Evolutionary conservation across 2,329 filamentous ascomycete species (phyloP).

Genomic region (Tolypocladium sp.): DNA sequence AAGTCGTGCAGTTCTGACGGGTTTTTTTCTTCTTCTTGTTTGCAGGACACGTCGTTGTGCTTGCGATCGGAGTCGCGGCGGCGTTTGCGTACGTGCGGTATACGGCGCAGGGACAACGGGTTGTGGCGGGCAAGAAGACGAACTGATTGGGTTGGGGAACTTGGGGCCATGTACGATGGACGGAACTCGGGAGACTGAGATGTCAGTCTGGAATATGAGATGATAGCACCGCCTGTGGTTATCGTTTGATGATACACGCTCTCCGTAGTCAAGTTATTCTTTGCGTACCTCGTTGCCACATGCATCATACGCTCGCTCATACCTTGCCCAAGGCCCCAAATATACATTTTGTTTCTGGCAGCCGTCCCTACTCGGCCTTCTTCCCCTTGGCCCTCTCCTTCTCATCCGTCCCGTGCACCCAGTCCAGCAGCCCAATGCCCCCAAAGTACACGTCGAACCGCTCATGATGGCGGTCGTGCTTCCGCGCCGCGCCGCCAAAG

Average conservation of each 20-base stretch:
- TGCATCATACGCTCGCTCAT: background rate
- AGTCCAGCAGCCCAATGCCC: slow-evolving; percentile 41
- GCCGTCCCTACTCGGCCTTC: slow-evolving; percentile 3
- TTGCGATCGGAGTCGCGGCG: slow-evolving; percentile 21
- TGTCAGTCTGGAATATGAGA: background rate
- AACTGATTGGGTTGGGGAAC: slow-evolving; percentile 8
- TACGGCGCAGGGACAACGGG: slow-evolving; percentile 17
- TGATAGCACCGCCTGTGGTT: background rate
- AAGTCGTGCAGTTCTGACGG: background rate
- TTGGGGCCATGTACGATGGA: too few species aligned
- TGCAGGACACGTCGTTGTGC: slow-evolving; percentile 25
- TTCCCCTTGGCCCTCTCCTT: slow-evolving; percentile 2
- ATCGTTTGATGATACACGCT: background rate
- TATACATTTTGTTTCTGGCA: too few species aligned
- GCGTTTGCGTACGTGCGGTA: slow-evolving; percentile 24
- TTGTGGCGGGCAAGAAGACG: slow-evolving; percentile 20
- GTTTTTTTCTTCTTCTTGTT: background rate
- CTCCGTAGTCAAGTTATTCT: background rate
- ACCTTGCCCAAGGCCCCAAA: too few species aligned
- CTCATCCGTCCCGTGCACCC: slow-evolving; percentile 41
- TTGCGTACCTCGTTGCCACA: background rate
- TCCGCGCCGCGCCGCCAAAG: slow-evolving; percentile 32
- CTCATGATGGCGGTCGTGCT: slow-evolving; percentile 50
- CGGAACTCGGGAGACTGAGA: background rate
- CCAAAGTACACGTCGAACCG: slow-evolving; percentile 46